These are phyloP conservation scores for Cyberlindnera maclurae DNA, from an alignment of 805 yeast genomes.

Conservation along the genomic window DNA sequence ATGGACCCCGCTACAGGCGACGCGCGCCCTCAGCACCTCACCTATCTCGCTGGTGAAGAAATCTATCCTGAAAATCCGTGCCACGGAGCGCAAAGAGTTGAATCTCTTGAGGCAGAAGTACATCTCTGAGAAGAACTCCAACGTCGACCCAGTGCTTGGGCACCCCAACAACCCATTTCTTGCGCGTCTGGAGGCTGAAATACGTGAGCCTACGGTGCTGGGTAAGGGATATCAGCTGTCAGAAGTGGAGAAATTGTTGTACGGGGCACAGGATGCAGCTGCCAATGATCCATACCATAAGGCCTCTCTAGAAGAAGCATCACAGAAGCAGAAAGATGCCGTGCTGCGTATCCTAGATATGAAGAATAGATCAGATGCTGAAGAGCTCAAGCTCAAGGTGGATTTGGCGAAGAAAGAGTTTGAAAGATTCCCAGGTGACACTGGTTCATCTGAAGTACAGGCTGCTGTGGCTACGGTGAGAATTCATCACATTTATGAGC, in stretches of 20 bases:
- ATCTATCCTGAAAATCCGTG: slow-evolving; percentile 20
- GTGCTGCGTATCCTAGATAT: slow-evolving; percentile 65
- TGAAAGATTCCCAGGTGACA: slow-evolving; percentile 78
- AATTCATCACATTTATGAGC: slow-evolving; percentile 72
- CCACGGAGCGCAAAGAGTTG: slow-evolving; percentile 21
- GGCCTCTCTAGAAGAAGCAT: slow-evolving; percentile 29
- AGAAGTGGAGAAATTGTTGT: slow-evolving; percentile 70
- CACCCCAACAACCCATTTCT: slow-evolving; percentile 58
- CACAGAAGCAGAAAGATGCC: slow-evolving; percentile 58
- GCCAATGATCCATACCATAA: slow-evolving; percentile 29
- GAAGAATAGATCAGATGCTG: slow-evolving; percentile 59
- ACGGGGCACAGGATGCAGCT: slow-evolving; percentile 57
- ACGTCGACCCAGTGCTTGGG: slow-evolving; percentile 79
- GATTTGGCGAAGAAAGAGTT: slow-evolving; percentile 72
- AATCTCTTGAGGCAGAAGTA: slow-evolving; percentile 23
- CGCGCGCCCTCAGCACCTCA: slow-evolving; percentile 11
- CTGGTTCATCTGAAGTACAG: slow-evolving; percentile 93
- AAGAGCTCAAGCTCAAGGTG: slow-evolving; percentile 50
- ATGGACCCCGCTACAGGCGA: slow-evolving; percentile 3
- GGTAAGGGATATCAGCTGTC: slow-evolving; percentile 49
- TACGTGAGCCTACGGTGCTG: slow-evolving; percentile 58
- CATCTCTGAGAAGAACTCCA: slow-evolving; percentile 18
- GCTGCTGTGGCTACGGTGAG: slow-evolving; percentile 84
- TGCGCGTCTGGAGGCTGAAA: slow-evolving; percentile 55
- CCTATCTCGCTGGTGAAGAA: slow-evolving; percentile 10